Conservation (phyloP, 2,329 filamentous ascomycete species). For the Paraconiothyrium sp. region DNA sequence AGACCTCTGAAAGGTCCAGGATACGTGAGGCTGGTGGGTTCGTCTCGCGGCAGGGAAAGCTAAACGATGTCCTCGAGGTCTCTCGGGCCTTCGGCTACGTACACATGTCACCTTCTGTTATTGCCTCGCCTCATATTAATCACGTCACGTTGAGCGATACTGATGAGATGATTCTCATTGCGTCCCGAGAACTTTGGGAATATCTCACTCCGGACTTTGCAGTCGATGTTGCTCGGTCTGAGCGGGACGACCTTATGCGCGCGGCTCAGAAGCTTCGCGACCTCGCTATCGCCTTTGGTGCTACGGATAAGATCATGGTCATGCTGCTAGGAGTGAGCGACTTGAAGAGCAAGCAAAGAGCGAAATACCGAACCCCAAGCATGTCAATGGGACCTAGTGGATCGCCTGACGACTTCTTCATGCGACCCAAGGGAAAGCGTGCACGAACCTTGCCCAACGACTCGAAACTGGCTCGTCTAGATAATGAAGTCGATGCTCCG, state of each 20-base stretch:
- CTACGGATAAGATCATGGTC: conserved; percentile 95
- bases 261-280: conserved; percentile 94
- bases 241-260: conserved; percentile 90
- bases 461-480: conserved; percentile 85
- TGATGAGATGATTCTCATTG: conserved; percentile 92
- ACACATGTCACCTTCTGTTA: conserved; percentile 89
- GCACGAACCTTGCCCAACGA: conserved; percentile 71
- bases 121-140: conserved; percentile 85
- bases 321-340: conserved; percentile 97
- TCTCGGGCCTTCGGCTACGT: conserved; percentile 96
- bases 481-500: conserved; percentile 89
- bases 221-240: conserved; percentile 88
- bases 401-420: conserved; percentile 75
- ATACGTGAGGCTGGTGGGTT: conserved; percentile 95
- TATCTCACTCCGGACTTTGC: conserved; percentile 89
- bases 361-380: conserved; percentile 78
- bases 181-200: conserved; percentile 94
- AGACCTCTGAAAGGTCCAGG: conserved; percentile 81
- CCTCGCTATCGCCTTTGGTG: conserved; percentile 93
- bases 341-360: conserved; percentile 84
- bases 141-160: conserved; percentile 83
- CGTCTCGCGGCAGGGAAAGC: conserved; percentile 91
- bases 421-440: conserved; percentile 69
- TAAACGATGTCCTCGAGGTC: conserved; percentile 91
- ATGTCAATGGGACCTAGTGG: conserved; percentile 84